Evolutionary conservation across 768 basidiomycete genomes (phyloP).

Genomic region (Gloeopeniophorella convolvens): DNA sequence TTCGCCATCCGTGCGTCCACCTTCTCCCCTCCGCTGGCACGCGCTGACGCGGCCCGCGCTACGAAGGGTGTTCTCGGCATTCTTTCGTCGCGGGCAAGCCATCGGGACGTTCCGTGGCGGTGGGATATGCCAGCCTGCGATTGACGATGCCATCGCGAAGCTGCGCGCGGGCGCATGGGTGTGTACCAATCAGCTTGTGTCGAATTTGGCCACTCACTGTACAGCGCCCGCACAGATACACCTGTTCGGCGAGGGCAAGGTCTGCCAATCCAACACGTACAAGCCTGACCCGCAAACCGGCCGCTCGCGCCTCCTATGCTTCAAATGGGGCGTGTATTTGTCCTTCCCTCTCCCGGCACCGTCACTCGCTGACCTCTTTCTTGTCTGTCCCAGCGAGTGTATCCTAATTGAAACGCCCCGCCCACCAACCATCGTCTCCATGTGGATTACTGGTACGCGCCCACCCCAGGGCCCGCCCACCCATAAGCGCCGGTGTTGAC

Average conservation of each 20-base stretch:
- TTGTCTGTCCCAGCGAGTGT: slow-evolving; percentile 51
- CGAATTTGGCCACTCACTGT: no score
- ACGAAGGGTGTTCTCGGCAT: slow-evolving; percentile 66
- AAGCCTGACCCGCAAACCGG: slow-evolving; percentile 33
- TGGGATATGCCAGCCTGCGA: slow-evolving; percentile 81
- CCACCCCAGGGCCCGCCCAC: no score
- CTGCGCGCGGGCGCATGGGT: slow-evolving; percentile 86
- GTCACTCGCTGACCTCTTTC: neutral
- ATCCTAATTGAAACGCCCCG: slow-evolving; percentile 64
- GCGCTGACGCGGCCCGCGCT: slow-evolving; percentile 26
- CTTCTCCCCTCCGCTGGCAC: neutral
- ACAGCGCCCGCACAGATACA: no score
- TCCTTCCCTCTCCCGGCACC: neutral
- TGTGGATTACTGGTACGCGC: slow-evolving; percentile 80
- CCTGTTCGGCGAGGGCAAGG: slow-evolving; percentile 83
- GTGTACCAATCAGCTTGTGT: no score
- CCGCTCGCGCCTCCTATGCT: slow-evolving; percentile 52
- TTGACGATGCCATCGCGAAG: slow-evolving; percentile 76
- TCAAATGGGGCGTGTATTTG: slow-evolving; percentile 95
- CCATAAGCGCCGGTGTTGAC: neutral
- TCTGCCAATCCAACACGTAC: slow-evolving; percentile 66
- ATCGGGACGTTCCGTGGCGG: slow-evolving; percentile 89
- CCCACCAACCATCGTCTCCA: slow-evolving; percentile 81
- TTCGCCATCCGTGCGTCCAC: slow-evolving; percentile 76
- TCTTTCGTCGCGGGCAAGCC: slow-evolving; percentile 87